Evolutionary conservation across 2,329 filamentous ascomycete species (phyloP), one percentile per base, ranked within the genome.

Genomic region (Talaromyces sp.): DNA sequence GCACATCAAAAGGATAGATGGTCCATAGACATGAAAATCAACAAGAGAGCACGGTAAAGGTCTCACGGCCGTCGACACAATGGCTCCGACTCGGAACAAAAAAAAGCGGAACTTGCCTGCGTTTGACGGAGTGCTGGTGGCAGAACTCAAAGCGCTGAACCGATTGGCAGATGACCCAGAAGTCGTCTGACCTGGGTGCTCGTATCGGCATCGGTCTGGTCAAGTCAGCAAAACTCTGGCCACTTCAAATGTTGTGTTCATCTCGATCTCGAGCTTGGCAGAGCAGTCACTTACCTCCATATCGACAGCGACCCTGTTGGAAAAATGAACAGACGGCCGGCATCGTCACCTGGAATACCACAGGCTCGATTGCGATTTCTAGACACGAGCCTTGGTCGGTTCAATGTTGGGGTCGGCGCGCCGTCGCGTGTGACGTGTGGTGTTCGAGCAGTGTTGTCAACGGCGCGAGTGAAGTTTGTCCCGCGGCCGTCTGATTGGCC

Each of bases 281-380:
- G 59, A 32, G 22, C 19, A 19, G 36, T 11, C 58, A 65, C 44
- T 25, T 78, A 88, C 87, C 79, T 75, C 88, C 88, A 71, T 83
- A 86, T 69, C 78, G 84, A 78, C 88, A 92, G 64, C 80, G 80
- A 51, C 87, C 87, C 71, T 87, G 81, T 71, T 83, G 82, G 69
- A 81, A 91, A 72, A 84, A 91, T 65, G 75, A 82, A 78, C 88
- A 91, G 60, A 88, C 68, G 13, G 70, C 71, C 78, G 80, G 80
- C 39, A 53, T 53, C 25, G 49, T 53, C 13, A 17, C 3, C 49
- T 17, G 2, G 7, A 13, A 30, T 4, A 53, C 49, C 25, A 52
- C 27, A 52, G 49, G 19, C 49, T 30, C 49, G 22, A 27, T 52
- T 15, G 11, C 13, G 6, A 28, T 30, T 53, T 13, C 25, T 39